Base-by-base conservation (phyloP, 306 rosid genomes). In the Ceratonia siliqua region DNA sequence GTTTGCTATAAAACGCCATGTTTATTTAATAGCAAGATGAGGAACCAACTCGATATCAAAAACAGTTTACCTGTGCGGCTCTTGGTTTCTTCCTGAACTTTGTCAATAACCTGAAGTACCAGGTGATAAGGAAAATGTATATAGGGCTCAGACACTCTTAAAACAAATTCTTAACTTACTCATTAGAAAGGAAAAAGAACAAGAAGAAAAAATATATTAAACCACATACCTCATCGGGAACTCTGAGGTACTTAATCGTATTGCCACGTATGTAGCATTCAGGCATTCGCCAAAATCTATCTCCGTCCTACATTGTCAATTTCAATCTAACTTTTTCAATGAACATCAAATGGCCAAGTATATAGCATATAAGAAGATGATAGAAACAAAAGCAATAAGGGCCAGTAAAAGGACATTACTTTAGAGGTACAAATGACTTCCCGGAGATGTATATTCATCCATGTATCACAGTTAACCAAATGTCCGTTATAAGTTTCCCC, bases 401-500 rank as follows among this genome's bases (percentile, higher is more conserved):
- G 69, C 2, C 0, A 5, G 20, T 0, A 81, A 70, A 52, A 68
- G 21, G 66, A 43, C 38, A 28, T 79, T 83, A 94, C 99, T 73
- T 94, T 94, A 38, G 99, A 94, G 28, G 99, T 94, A 52, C 99
- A 94, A 21, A 94, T 94, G 64, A 94, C 99, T 88, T 94, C 99
- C 72, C 99, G 86, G 72, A 94, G 97, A 87, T 94, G 99, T 61
- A 94, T 94, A 82, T 94, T 94, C 99, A 94, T 94, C 99, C 99
- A 94, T 61, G 99, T 92, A 74, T 94, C 99, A 59, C 99, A 94
- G 58, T 94, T 94, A 54, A 94, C 99, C 89, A 94, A 83, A 86
- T 94, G 99, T 7, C 99, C 99, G 9, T 94, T 94, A 88, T 94
- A 94, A 27, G 99, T 94, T 83, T 94, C 99, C 72, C 99, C 99